Conservation (phyloP, 2,329 filamentous ascomycete genomes). For the Chalaropsis ovoidea region DNA sequence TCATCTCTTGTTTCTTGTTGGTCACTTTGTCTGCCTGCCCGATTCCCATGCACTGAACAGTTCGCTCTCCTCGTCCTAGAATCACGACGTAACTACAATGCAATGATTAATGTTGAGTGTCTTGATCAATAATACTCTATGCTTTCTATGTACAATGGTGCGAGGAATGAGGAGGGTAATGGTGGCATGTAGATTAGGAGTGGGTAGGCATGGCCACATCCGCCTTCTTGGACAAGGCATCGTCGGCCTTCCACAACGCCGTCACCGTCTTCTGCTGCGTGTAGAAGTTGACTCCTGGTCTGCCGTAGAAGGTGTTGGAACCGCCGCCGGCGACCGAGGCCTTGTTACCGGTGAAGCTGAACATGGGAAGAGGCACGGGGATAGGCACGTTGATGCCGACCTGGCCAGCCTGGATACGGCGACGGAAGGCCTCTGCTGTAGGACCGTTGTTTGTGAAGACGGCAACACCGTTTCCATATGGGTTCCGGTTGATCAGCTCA, state of each 20-base stretch:
- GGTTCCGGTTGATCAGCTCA: conserved; percentile 71
- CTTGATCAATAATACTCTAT: not conserved
- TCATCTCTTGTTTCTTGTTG: not conserved
- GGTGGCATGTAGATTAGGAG: conserved; percentile 12
- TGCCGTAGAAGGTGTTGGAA: conserved; percentile 89
- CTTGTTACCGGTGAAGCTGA: conserved; percentile 70
- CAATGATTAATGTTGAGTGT: conserved; percentile 6
- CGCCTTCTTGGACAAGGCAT: conserved; percentile 69
- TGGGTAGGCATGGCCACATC: conserved; percentile 71
- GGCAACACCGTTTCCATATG: conserved; percentile 77
- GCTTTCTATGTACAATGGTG: conserved; percentile 14
- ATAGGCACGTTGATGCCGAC: conserved; percentile 80
- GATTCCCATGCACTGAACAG: not conserved
- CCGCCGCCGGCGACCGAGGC: conserved; percentile 85
- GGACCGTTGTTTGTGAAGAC: conserved; percentile 73
- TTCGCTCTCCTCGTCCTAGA: not conserved
- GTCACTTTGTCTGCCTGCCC: not conserved
- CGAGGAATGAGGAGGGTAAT: not conserved
- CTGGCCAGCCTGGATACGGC: conserved; percentile 73
- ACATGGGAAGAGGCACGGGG: conserved; percentile 60
- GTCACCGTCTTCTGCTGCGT: conserved; percentile 98
- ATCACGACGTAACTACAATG: conserved; percentile 6
- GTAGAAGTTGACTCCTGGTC: conserved; percentile 86
- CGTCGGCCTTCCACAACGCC: conserved; percentile 55
- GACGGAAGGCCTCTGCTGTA: conserved; percentile 67